Evolutionary conservation across 1,139 yeast genomes (phyloP).

Genomic region (Taphrina pruni): DNA sequence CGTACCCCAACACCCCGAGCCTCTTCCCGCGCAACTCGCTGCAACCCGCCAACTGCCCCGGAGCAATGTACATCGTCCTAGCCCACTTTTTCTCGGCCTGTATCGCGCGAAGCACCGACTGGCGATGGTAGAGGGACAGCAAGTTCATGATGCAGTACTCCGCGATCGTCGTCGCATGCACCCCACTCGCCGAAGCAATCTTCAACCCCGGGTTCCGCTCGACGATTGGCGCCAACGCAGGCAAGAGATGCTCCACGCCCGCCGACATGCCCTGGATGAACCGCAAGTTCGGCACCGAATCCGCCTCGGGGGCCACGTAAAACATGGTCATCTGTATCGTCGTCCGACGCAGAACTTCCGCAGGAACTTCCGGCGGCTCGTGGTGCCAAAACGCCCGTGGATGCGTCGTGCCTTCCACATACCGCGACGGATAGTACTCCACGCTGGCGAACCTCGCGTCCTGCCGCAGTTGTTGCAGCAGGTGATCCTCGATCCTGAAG

Average conservation of each 20-base stretch:
- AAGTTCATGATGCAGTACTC: conserved; percentile 42
- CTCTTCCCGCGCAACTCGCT: conserved; percentile 27
- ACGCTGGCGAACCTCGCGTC: conserved; percentile 24
- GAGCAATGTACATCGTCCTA: conserved; percentile 23
- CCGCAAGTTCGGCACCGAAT: conserved; percentile 27
- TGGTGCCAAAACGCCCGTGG: conserved; percentile 20
- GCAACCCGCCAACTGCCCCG: conserved; percentile 19
- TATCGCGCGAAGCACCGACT: conserved; percentile 8
- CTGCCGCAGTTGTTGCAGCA: conserved; percentile 1
- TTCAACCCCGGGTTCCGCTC: neutral
- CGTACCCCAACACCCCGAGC: conserved; percentile 79
- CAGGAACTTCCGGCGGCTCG: conserved; percentile 30
- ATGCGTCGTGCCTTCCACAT: conserved; percentile 15
- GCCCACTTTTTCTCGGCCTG: conserved; percentile 22
- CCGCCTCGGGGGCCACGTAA: conserved; percentile 15
- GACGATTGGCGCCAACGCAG: neutral
- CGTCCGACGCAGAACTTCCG: conserved; percentile 13
- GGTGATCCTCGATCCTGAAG: conserved; percentile 23
- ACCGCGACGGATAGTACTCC: conserved; percentile 25
- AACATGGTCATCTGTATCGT: conserved; percentile 35
- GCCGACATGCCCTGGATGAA: conserved; percentile 37
- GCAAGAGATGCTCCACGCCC: conserved; percentile 19
- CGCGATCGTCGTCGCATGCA: conserved; percentile 44
- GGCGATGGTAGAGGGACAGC: conserved; percentile 38
- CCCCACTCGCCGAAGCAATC: conserved; percentile 43